These are phyloP conservation scores for Tolypocladium amazonense DNA, from an alignment of 2,329 filamentous ascomycete genomes.

Conservation along the genomic window DNA sequence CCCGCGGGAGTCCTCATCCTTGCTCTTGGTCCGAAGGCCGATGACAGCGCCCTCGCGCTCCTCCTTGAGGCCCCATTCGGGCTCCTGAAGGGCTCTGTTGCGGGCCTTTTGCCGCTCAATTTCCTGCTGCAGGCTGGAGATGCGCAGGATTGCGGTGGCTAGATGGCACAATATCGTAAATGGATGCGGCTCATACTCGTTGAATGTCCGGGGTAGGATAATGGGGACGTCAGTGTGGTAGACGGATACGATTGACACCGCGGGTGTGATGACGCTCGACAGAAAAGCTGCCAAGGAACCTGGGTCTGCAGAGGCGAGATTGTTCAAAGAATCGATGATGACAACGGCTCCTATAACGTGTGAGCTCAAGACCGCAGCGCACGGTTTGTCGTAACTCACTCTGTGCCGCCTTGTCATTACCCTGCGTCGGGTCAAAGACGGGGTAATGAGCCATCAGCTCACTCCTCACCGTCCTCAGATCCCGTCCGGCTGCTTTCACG, in stretches of 20 bases:
- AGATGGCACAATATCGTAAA: slow-evolving; percentile 69
- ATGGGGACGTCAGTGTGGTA: slow-evolving; percentile 76
- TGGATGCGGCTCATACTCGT: slow-evolving; percentile 55
- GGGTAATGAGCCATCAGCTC: slow-evolving; percentile 48
- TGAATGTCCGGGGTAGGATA: slow-evolving; percentile 27
- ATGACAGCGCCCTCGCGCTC: slow-evolving; percentile 69
- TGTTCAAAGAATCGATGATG: slow-evolving; percentile 70
- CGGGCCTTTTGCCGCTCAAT: slow-evolving; percentile 64
- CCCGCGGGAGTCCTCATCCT: slow-evolving; percentile 21
- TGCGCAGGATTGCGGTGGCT: slow-evolving; percentile 73
- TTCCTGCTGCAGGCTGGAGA: slow-evolving; percentile 64
- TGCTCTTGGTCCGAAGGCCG: slow-evolving; percentile 45
- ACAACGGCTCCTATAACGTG: slow-evolving; percentile 54
- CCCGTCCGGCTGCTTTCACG: slow-evolving; percentile 52
- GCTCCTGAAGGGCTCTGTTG: slow-evolving; percentile 64
- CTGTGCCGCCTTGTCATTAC: slow-evolving; percentile 24
- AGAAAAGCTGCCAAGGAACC: slow-evolving; percentile 58
- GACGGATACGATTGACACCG: slow-evolving; percentile 62
- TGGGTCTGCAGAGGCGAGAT: slow-evolving; percentile 43
- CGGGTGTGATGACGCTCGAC: slow-evolving; percentile 54
- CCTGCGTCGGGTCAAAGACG: slow-evolving; percentile 22
- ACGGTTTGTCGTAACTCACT: slow-evolving; percentile 24
- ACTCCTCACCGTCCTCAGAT: slow-evolving; percentile 42
- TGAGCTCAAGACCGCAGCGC: not conserved
- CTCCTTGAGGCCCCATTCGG: slow-evolving; percentile 69